Percentiles rank a stretch among this genome's conserved stretches.
Evolutionary conservation across 2,329 filamentous ascomycete genomes (phyloP).

Genomic region (Fusarium sp.): DNA sequence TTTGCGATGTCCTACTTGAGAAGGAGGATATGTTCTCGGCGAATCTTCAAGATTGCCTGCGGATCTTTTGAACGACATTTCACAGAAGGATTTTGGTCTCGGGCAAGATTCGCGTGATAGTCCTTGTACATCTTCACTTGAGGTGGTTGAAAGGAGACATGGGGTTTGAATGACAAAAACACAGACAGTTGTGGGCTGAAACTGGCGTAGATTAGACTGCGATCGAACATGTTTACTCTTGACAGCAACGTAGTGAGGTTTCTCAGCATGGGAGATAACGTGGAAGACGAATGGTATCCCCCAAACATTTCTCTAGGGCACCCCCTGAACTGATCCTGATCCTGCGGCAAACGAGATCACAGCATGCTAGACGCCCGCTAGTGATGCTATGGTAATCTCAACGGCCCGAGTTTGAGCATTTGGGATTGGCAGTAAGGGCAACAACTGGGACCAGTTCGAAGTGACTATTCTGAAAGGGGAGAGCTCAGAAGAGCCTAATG

Average conservation of each 20-base stretch:
- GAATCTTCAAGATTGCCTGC: neutral
- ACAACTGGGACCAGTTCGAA: slow-evolving; percentile 18
- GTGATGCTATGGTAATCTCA: slow-evolving; percentile 18
- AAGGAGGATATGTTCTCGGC: neutral
- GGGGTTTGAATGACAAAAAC: neutral
- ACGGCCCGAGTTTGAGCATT: slow-evolving; percentile 32
- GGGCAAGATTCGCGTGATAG: neutral
- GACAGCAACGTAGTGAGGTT: neutral
- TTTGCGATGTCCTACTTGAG: slow-evolving; percentile 1
- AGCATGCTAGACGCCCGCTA: slow-evolving; percentile 23
- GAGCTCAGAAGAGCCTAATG: slow-evolving; percentile 19
- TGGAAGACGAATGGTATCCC: slow-evolving; percentile 7
- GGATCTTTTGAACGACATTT: slow-evolving; percentile 1
- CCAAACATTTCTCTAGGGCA: slow-evolving; percentile 10
- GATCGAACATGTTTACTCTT: neutral
- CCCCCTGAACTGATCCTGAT: slow-evolving; percentile 28
- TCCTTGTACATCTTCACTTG: neutral
- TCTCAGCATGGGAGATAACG: slow-evolving; percentile 21
- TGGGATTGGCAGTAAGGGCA: slow-evolving; percentile 11
- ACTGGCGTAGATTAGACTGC: neutral
- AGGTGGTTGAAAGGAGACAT: neutral
- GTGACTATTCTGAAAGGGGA: slow-evolving; percentile 29
- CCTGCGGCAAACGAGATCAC: slow-evolving; percentile 36
- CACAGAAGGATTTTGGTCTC: neutral
- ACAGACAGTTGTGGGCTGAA: neutral